A percentile compares a stretch with the other conserved stretches of the same genome.
Conservation (phyloP, 2,329 filamentous ascomycete genomes). For the Cryphonectria carpinicola region DNA sequence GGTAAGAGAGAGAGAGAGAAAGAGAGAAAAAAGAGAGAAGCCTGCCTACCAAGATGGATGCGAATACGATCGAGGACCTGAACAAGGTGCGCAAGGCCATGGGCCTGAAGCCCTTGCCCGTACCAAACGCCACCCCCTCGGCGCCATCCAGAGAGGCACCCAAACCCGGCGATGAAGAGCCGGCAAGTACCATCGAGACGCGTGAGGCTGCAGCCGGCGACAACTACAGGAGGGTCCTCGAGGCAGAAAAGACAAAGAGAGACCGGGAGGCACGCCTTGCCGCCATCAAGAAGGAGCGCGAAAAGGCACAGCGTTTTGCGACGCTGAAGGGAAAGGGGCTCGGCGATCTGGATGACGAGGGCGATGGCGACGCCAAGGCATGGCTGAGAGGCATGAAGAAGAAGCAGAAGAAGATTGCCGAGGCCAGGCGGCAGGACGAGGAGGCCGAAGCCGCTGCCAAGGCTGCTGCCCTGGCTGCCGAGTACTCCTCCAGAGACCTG, state of each 20-base stretch:
- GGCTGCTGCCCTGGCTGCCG: conserved; percentile 60
- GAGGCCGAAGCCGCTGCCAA: conserved; percentile 79
- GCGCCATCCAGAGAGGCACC: conserved; percentile 42
- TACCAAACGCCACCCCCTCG: conserved; percentile 64
- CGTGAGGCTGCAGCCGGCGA: conserved; percentile 73
- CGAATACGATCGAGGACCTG: conserved; percentile 85
- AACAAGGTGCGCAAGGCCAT: conserved; percentile 89
- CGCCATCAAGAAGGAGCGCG: conserved; percentile 84
- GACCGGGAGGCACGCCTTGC: conserved; percentile 80
- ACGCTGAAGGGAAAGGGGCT: conserved; percentile 82
- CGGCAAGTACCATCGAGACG: conserved; percentile 81
- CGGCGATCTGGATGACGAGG: conserved; percentile 71
- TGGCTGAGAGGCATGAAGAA: conserved; percentile 94
- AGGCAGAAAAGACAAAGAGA: conserved; percentile 76
- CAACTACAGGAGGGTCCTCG: conserved; percentile 69
- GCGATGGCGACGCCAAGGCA: conserved; percentile 74
- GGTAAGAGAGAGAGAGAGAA: background rate
- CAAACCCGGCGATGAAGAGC: conserved; percentile 67
- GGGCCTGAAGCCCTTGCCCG: conserved; percentile 86
- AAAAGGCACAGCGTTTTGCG: conserved; percentile 75
- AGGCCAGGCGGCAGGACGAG: conserved; percentile 71
- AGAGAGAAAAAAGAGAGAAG: background rate
- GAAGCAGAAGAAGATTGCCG: conserved; percentile 86
- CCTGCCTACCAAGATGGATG: conserved; percentile 54
- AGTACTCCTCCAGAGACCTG: conserved; percentile 85